Evolutionary conservation across 352 stramenopile species (phyloP).

Genomic region (Phytophthora quininea): DNA sequence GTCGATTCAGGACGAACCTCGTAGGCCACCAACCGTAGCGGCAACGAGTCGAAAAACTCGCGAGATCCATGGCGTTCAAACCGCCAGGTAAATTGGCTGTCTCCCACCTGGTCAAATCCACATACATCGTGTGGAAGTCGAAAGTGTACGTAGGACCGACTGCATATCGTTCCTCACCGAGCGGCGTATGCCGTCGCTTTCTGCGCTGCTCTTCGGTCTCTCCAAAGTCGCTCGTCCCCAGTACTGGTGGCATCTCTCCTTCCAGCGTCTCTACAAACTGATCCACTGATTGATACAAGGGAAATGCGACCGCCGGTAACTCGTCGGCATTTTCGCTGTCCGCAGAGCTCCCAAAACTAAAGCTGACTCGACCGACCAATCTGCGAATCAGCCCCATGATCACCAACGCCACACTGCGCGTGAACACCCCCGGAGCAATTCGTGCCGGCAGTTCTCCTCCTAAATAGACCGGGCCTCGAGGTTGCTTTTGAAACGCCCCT

Average conservation of each 20-base stretch:
- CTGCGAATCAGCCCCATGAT: slow-evolving; percentile 81
- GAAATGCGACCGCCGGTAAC: slow-evolving; percentile 72
- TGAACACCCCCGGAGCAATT: slow-evolving; percentile 74
- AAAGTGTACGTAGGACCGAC: slow-evolving; percentile 87
- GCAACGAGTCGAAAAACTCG: slow-evolving; percentile 83
- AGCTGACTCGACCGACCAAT: slow-evolving; percentile 66
- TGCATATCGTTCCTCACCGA: slow-evolving; percentile 54
- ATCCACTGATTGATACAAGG: slow-evolving; percentile 81
- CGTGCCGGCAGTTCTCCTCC: slow-evolving; percentile 70
- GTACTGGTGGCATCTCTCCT: slow-evolving; percentile 50
- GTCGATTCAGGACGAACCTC: slow-evolving; percentile 35
- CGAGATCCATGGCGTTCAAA: slow-evolving; percentile 74
- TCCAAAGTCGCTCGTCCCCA: slow-evolving; percentile 69
- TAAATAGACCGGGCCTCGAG: slow-evolving; percentile 64
- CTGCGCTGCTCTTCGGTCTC: slow-evolving; percentile 56
- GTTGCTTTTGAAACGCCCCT: slow-evolving; percentile 80
- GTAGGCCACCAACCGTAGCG: slow-evolving; percentile 78
- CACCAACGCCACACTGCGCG: slow-evolving; percentile 73
- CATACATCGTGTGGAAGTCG: slow-evolving; percentile 91
- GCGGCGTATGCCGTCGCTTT: slow-evolving; percentile 48
- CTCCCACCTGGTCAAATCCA: slow-evolving; percentile 81
- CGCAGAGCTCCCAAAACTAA: slow-evolving; percentile 66
- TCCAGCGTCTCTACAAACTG: slow-evolving; percentile 76
- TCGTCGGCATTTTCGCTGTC: slow-evolving; percentile 30
- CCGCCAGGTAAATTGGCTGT: slow-evolving; percentile 77